Conservation (phyloP, 768 basidiomycete species). For the Mycena galericulata region DNA sequence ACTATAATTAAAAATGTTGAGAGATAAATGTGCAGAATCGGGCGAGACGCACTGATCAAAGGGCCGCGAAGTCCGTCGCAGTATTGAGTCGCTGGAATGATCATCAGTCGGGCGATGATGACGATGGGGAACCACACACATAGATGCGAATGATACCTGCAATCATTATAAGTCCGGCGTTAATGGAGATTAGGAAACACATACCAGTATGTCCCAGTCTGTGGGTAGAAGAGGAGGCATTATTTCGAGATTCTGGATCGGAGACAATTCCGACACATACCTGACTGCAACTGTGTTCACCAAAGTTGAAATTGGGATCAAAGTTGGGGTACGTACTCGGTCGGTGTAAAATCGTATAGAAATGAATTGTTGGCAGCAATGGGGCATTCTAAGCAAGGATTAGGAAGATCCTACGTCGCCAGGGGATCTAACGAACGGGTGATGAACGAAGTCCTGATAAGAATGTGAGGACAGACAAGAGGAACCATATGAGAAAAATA, state of each 20-base stretch:
- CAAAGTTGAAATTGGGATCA: not conserved
- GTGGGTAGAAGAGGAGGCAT: not conserved
- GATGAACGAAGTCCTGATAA: no score
- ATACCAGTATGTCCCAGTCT: no score
- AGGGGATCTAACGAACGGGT: conserved; percentile 11
- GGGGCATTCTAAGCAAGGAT: conserved; percentile 39
- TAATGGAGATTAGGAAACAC: no score
- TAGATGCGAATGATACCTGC: conserved; percentile 27
- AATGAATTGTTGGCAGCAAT: conserved; percentile 44
- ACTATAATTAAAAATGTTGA: not conserved
- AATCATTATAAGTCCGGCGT: no score
- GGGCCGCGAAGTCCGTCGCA: conserved; percentile 21
- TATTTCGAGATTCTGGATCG: no score
- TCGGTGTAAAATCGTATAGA: conserved; percentile 40
- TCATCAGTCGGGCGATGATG: not conserved
- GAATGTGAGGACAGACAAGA: no score
- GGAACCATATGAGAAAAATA: conserved; percentile 20
- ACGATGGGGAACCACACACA: not conserved
- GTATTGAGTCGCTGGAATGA: conserved; percentile 13
- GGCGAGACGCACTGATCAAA: not conserved
- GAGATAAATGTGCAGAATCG: not conserved
- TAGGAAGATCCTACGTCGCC: conserved; percentile 8
- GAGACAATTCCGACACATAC: not conserved
- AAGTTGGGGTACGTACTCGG: not conserved
- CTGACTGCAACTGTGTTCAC: not conserved